Evolutionary conservation across 163 green algal genomes (phyloP).

Genomic region (Volvox carteri): DNA sequence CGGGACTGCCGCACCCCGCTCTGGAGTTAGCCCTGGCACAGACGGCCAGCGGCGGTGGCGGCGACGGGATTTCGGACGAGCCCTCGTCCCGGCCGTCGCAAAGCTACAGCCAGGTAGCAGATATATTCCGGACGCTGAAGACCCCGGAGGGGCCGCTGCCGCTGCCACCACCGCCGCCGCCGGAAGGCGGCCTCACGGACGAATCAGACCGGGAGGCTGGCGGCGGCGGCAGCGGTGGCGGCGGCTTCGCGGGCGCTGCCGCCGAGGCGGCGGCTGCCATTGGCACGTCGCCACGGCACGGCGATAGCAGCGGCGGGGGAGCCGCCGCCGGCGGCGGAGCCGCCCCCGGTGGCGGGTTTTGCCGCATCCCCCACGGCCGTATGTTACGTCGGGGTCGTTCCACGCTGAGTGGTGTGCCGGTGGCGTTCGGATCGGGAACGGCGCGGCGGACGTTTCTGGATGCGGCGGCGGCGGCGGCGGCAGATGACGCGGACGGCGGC

Average conservation of each 20-base stretch:
- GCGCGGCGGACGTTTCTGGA: constrained; percentile 24
- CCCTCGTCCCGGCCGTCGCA: neutral
- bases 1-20: neutral
- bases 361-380: neutral
- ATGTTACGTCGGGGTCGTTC: neutral
- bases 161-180: constrained; percentile 22
- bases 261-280: neutral
- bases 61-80: neutral
- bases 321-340: neutral
- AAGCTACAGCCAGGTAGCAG: constrained; percentile 1
- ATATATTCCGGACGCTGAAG: neutral
- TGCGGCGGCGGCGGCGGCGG: neutral
- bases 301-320: neutral
- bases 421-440: constrained; percentile 36
- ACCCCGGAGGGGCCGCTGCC: constrained; percentile 16
- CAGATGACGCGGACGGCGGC: neutral
- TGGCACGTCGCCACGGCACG: neutral
- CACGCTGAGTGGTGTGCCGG: neutral
- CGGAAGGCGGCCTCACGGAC: neutral
- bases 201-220: neutral
- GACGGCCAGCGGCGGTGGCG: neutral
- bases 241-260: neutral
- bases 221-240: neutral
- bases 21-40: neutral
- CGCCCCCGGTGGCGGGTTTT: neutral